Evolutionary conservation across 2,329 filamentous ascomycete genomes (phyloP), one percentile per base, ranked within the genome.

Genomic region (Nakataea oryzae): DNA sequence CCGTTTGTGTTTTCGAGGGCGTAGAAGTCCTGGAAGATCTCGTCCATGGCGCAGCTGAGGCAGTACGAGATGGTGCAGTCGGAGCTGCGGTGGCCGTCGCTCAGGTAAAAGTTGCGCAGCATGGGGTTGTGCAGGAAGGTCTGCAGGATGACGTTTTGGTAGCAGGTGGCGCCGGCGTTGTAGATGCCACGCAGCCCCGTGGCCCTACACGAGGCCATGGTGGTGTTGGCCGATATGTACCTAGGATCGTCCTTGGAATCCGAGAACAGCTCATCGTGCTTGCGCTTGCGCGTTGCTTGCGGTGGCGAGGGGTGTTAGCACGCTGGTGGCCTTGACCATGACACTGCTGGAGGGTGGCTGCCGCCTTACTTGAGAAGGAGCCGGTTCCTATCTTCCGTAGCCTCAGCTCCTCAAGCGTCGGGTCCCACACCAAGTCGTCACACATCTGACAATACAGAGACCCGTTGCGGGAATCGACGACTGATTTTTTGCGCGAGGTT

Each of bases 121-220:
- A 97, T 82, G 0, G 93, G 93, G 71, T 97, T 97, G 76, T 97
- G 93, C 62, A 97, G 84, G 68, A 99, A 86, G 62, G 89, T 92
- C 74, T 97, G 95, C 21, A 99, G 81, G 58, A 97, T 92, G 32
- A 97, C 93, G 69, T 95, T 96, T 82, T 97, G 93, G 75, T 97
- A 99, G 78, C 93, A 99, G 13, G 95, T 97, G 63, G 96, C 92
- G n/a, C 93, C 95, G 73, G 96, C 93, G 71, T 97, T 99, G 75
- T 96, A 97, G 64, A 99, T 88, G 34, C 93, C 93, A 47, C 95
- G 86, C 54, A 97, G 84, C 12, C 95, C 93, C 67, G 89, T 92
- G 24, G 91, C 92, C 62, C 90, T 86, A 71, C 93, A 97, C 14
- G 91, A 89, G 8, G 90, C 87, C 63, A 86, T 84, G 30, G 84